These are phyloP conservation scores for Yarrowia sp. DNA, from an alignment of 805 yeast genomes.

Conservation along the genomic window DNA sequence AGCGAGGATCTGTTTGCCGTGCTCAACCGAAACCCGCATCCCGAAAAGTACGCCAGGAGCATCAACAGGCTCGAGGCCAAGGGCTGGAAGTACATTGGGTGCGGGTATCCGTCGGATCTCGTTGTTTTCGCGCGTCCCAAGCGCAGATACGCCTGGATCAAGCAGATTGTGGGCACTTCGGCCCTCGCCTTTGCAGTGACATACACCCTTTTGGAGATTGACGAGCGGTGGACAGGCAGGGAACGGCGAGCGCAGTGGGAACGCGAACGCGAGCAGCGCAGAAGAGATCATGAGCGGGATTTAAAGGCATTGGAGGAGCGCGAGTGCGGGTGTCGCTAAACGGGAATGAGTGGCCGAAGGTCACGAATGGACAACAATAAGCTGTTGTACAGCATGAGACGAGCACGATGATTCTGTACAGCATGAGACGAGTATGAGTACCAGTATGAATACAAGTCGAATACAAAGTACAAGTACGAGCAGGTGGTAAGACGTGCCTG, in stretches of 20 bases:
- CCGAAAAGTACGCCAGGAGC: conserved; percentile 34
- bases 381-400: no score
- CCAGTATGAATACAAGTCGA: no score
- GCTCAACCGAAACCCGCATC: conserved; percentile 31
- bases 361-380: no score
- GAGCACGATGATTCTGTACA: no score
- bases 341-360: no score
- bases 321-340: neutral
- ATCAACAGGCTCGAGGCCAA: conserved; percentile 46
- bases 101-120: conserved; percentile 43
- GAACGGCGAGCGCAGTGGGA: conserved; percentile 5
- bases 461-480: no score
- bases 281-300: neutral
- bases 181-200: neutral
- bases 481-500: no score
- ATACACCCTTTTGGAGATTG: neutral
- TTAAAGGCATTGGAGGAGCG: neutral
- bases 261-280: neutral
- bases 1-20: conserved; percentile 33
- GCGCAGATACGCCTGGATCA: neutral
- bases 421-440: no score
- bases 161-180: neutral
- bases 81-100: conserved; percentile 58
- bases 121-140: conserved; percentile 44
- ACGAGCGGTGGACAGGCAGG: conserved; percentile 11